A percentile compares a stretch with the other conserved stretches of the same genome.
Conservation (phyloP, 805 yeast species). For the Metschnikowia proteae region DNA sequence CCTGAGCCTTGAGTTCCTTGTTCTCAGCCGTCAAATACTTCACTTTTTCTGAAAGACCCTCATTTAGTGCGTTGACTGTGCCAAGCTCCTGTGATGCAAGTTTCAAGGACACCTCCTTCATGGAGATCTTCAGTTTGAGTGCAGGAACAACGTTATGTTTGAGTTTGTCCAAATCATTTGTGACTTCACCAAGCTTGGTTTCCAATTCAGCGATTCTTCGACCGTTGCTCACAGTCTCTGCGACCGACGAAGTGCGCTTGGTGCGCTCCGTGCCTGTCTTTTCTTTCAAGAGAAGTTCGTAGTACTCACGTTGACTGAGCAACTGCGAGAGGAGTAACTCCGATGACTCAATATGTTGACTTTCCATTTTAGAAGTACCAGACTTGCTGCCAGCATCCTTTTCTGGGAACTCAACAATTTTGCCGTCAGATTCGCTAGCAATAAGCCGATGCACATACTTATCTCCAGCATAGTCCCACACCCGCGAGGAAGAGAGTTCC, state of each 20-base stretch:
- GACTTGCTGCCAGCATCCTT: conserved; percentile 18
- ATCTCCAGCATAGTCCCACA: conserved; percentile 94
- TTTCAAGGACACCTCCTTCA: conserved; percentile 28
- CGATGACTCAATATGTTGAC: conserved; percentile 59
- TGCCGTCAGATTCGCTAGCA: conserved; percentile 85
- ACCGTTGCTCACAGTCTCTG: conserved; percentile 4
- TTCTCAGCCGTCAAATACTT: conserved; percentile 29
- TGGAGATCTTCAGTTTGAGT: conserved; percentile 27
- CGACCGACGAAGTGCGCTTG: conserved; percentile 14
- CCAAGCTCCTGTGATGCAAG: conserved; percentile 30
- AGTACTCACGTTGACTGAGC: conserved; percentile 82
- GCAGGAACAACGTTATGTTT: conserved; percentile 31
- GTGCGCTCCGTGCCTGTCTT: conserved; percentile 12
- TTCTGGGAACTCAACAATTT: conserved; percentile 69
- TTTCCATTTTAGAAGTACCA: conserved; percentile 3
- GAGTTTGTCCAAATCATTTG: conserved; percentile 18
- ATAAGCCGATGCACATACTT: conserved; percentile 82
- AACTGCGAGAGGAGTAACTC: conserved; percentile 73
- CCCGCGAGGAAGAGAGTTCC: conserved; percentile 80
- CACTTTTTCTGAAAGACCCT: conserved; percentile 37
- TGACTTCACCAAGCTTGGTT: conserved; percentile 17
- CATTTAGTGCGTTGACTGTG: conserved; percentile 32
- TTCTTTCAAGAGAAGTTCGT: conserved; percentile 47
- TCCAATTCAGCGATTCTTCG: conserved; percentile 23
- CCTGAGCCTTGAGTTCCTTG: conserved; percentile 33